Base-by-base conservation (phyloP, 768 basidiomycete species). In the Russula brevipes region DNA sequence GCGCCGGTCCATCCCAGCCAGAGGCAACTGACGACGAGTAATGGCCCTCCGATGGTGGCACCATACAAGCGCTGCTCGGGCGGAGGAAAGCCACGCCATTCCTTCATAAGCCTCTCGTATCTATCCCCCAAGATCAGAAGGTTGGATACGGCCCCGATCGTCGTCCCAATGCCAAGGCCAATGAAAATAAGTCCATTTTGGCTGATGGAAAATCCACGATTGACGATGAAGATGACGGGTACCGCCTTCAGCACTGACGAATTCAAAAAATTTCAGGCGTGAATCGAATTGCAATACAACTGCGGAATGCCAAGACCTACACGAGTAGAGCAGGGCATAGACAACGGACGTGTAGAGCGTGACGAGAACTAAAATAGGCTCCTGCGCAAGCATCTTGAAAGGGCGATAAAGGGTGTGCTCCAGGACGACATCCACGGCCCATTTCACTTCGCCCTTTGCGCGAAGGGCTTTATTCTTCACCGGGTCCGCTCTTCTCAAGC, bases 331-430 rank as follows among this genome's bases (percentile, higher is more conserved):
- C 10, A 85, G 69, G 4, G 83, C 82, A 61, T 84, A 86, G 5
- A 86, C 78, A 60, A 86, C 71, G 14, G 84, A 83, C 10, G 84
- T 73, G 70, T 87, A 88, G 53, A 86, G 65, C 0, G 85, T 85
- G 58, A 86, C 76, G 12, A 85, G 76, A 7, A 87, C 73, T 2
- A 87, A 76, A 66, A 88, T 85, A 0, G 84, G 84, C 69, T 88
- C 87, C 65, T 78, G 72, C 10, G 76, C 70, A 31, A 88, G 79
- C 82, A 89, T 85, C 53, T 78, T 69, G 73, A 85, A 81, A 0
- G 86, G 86, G 0, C 85, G 78, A 64, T 78, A 77, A 36, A 87
- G 65, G 0, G 84, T 86, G 35, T 83, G 79, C 53, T 81, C 75
- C 33, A 85, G 16, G 46, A 87, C 67, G 30, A 81, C 81, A 46